Percentiles rank a stretch among this genome's conserved stretches.
Conservation (phyloP, 139 green algal genomes). For the Coelastrella sp. region DNA sequence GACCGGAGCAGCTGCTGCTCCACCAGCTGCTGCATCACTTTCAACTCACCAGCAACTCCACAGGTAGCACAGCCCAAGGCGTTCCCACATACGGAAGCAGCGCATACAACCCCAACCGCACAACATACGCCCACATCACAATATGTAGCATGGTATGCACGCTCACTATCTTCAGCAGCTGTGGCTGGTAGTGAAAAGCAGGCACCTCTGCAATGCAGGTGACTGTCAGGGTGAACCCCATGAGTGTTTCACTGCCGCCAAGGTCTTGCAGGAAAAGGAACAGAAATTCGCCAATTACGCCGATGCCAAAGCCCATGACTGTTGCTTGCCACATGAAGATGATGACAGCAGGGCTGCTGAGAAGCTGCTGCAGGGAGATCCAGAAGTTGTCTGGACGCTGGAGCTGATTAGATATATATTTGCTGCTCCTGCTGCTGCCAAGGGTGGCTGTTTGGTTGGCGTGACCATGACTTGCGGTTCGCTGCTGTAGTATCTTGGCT, state of each 20-base stretch:
- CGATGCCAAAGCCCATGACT: slow-evolving; percentile 47
- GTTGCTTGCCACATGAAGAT: slow-evolving; percentile 43
- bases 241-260: slow-evolving; percentile 52
- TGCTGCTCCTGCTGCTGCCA: slow-evolving; percentile 29
- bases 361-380: slow-evolving; percentile 7
- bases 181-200: slow-evolving; percentile 57
- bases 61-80: slow-evolving; percentile 60
- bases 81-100: slow-evolving; percentile 40
- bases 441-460: background rate
- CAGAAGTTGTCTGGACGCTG: no score
- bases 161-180: slow-evolving; percentile 4
- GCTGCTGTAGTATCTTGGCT: background rate
- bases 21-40: background rate
- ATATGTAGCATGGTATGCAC: slow-evolving; percentile 37
- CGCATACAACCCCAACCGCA: slow-evolving; percentile 61
- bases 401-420: no score
- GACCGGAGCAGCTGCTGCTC: background rate
- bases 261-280: slow-evolving; percentile 65
- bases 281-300: slow-evolving; percentile 62
- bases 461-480: background rate
- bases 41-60: slow-evolving; percentile 57
- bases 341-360: slow-evolving; percentile 31
- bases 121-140: slow-evolving; percentile 47
- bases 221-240: slow-evolving; percentile 66
- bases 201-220: slow-evolving; percentile 65